Evolutionary conservation across 345 rosid genomes (phyloP).

Genomic region (Populus ilicifolia): DNA sequence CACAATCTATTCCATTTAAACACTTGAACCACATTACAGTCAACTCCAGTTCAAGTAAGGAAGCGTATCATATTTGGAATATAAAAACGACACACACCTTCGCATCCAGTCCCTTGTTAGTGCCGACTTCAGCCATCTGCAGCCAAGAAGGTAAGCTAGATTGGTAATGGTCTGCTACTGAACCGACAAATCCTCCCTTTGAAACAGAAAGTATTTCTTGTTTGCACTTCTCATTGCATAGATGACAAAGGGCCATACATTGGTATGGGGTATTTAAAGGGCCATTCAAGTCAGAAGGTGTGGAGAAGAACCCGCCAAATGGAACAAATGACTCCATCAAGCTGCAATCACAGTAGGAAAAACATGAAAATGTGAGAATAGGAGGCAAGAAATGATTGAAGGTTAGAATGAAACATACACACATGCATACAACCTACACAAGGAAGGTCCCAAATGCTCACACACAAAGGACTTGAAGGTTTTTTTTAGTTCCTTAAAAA

Average conservation of each 20-base stretch:
- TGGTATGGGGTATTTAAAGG: slow-evolving; percentile 34
- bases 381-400: slow-evolving; percentile 7
- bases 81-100: slow-evolving; percentile 41
- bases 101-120: slow-evolving; percentile 28
- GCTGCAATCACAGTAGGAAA: slow-evolving; percentile 41
- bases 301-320: slow-evolving; percentile 63
- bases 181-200: slow-evolving; percentile 33
- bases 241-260: slow-evolving; percentile 37
- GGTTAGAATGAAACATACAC: slow-evolving; percentile 10
- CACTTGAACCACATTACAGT: background rate
- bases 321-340: slow-evolving; percentile 76
- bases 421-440: background rate
- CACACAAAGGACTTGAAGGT: background rate
- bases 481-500: background rate
- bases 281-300: slow-evolving; percentile 40
- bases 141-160: slow-evolving; percentile 54
- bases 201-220: slow-evolving; percentile 45
- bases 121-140: slow-evolving; percentile 34
- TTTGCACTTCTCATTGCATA: slow-evolving; percentile 55
- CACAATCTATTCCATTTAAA: background rate
- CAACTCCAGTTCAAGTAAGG: background rate
- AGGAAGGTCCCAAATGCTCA: background rate
- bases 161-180: slow-evolving; percentile 41
- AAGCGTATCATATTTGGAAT: background rate
- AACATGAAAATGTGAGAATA: slow-evolving; percentile 38